A percentile compares a stretch with the other conserved stretches of the same genome.
Evolutionary conservation across 495 filamentous ascomycete genomes (phyloP).

Genomic region (Terfezia boudieri): DNA sequence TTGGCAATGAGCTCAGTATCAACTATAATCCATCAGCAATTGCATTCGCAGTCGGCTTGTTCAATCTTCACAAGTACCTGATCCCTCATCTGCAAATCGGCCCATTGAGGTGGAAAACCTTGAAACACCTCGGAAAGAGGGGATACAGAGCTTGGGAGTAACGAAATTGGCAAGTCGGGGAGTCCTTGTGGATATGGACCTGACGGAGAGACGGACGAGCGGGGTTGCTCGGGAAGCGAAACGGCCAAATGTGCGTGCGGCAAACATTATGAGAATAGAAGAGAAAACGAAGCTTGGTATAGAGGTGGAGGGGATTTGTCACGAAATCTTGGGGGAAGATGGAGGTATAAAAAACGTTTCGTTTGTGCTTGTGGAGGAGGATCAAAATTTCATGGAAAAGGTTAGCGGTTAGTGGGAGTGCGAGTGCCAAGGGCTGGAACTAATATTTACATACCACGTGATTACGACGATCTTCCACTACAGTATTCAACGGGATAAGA

Average conservation of each 20-base stretch:
- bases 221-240: slow-evolving; percentile 2
- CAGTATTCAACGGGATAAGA: too few relatives aligned
- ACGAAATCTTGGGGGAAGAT: too few relatives aligned
- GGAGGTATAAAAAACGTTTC: background rate
- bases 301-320: background rate
- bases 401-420: background rate
- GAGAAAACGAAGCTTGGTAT: background rate
- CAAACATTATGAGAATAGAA: slow-evolving; percentile 9
- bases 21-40: slow-evolving; percentile 21
- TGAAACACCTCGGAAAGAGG: background rate
- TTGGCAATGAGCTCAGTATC: slow-evolving; percentile 55
- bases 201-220: slow-evolving; percentile 1
- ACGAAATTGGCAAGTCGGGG: background rate
- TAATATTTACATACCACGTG: too few relatives aligned
- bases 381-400: background rate
- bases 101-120: slow-evolving; percentile 11
- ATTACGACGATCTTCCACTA: too few relatives aligned
- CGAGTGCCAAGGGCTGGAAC: too few relatives aligned
- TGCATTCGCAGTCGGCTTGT: too few relatives aligned
- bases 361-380: background rate
- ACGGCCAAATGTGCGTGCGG: slow-evolving; percentile 7
- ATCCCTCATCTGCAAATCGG: slow-evolving; percentile 10
- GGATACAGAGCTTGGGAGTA: background rate
- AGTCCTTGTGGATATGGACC: slow-evolving; percentile 3
- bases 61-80: slow-evolving; percentile 20